Conservation (phyloP, 2,329 filamentous ascomycete genomes). For the Tolypocladium album region DNA sequence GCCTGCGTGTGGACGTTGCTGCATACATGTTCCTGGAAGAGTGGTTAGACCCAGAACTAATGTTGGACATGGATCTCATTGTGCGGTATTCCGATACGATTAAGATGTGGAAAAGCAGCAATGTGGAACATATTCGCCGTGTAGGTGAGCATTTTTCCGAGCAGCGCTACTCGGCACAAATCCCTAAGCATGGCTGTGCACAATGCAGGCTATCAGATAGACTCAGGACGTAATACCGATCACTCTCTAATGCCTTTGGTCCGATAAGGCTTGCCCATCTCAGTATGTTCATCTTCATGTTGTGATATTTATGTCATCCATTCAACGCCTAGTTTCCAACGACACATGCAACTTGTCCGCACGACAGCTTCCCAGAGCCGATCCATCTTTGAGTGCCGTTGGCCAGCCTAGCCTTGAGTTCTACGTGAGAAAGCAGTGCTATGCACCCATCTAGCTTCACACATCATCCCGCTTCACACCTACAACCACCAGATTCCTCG, state of each 20-base stretch:
- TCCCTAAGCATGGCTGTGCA: no score
- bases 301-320: not conserved
- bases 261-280: not conserved
- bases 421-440: not conserved
- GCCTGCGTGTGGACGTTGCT: not conserved
- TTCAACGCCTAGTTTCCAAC: no score
- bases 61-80: no score
- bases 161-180: no score
- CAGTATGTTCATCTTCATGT: not conserved
- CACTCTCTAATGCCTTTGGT: no score
- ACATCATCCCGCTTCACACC: slow-evolving; percentile 59
- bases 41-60: no score
- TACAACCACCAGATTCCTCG: slow-evolving; percentile 85
- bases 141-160: no score
- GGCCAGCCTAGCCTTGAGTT: no score
- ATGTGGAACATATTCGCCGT: not conserved
- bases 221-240: not conserved
- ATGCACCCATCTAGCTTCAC: not conserved
- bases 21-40: not conserved
- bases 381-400: not conserved
- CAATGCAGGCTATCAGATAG: not conserved
- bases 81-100: no score
- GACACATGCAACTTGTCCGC: no score
- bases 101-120: not conserved
- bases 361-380: not conserved